Evolutionary conservation across 768 basidiomycete genomes (phyloP), one percentile per base, ranked within the genome.

Genomic region (Crassisporium funariophilum): DNA sequence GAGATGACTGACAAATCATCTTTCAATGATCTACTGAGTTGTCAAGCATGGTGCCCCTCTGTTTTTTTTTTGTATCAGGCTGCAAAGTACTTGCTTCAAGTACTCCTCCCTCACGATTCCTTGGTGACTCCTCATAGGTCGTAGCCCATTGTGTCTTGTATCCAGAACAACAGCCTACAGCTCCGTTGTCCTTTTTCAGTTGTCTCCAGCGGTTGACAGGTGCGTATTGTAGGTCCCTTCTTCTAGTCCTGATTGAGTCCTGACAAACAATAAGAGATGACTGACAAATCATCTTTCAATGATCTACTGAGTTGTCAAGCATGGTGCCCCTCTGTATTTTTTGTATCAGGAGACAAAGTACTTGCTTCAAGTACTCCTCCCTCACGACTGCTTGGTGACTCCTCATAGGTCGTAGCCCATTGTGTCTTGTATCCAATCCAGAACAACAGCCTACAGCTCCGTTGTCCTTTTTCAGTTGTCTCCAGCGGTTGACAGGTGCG

Each of bases 291-390:
- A 49, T 55, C 57, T 56, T 63, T 65, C 64, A 63, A 61, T 59
- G 62, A 59, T 63, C 61, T 62, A 56, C 49, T 63, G 59, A 63
- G 58, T 59, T 59, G 62, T 56, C 57, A 56, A 56, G 55, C 37
- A n/a, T n/a, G n/a, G n/a, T n/a, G n/a, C n/a, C 49, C 54, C 58
- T 59, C 55, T 55, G 50, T 58, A 52, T 56, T 57, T 69, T 70
- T 74, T 71, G 68, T 73, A 68, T 53, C 55, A 62, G 46, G 51
- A 41, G 57, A 61, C 63, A 71, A 67, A 61, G n/a, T n/a, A n/a
- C n/a, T n/a, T n/a, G n/a, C n/a, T n/a, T n/a, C n/a, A n/a, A n/a
- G n/a, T n/a, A n/a, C n/a, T n/a, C n/a, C 23, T 7, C n/a, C 27
- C 40, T 4, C 4, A 19, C 16, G 12, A 5, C 12, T 17, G 27